Evolutionary conservation across 2,329 filamentous ascomycete species (phyloP), one percentile per base, ranked within the genome.

Genomic region (Gliomastix tumulicola): DNA sequence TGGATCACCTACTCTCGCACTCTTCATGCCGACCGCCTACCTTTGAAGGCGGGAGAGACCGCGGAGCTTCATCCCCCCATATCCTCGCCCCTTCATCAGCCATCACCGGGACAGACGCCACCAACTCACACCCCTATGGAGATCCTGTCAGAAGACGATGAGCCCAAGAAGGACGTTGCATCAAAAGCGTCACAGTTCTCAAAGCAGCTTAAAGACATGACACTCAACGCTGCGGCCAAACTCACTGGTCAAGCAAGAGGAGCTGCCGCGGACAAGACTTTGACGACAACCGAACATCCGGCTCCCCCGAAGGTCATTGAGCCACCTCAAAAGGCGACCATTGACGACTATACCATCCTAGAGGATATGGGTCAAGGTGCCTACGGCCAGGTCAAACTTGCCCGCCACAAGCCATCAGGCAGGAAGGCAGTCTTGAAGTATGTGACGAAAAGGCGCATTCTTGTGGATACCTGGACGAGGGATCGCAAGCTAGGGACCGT

Each of bases 321-420:
- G 38, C 42, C 57, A 10, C 41, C 62, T 5, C 52, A 49, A 2
- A 96, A 94, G 64, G 92, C 92, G 60, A 81, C 77, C 1, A 97
- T 98, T 45, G 72, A 83, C 36, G 88, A 96, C 55, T 98, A 95
- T 57, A 73, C 82, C 30, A 90, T 98, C 41, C 68, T 98, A 11
- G 92, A 98, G 61, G 92, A 98, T 42, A 97, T 98, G 90, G 92
- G 92, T 5, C 88, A 96, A 62, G 92, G 92, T 28, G 92, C 92
- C 2, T 98, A 98, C 55, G 92, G 92, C 3, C 90, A 98, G 61
- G 92, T 98, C 40, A 98, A 98, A 59, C 74, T 98, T 33, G 90
- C 86, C 36, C 79, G 89, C 21, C 84, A 92, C 64, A 94, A 89
- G 63, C 79, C 81, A 50, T 78, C 74, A 35, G 78, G 76, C 36